Evolutionary conservation across 2,329 filamentous ascomycete genomes (phyloP).

Genomic region (Delphinella strobiligena): DNA sequence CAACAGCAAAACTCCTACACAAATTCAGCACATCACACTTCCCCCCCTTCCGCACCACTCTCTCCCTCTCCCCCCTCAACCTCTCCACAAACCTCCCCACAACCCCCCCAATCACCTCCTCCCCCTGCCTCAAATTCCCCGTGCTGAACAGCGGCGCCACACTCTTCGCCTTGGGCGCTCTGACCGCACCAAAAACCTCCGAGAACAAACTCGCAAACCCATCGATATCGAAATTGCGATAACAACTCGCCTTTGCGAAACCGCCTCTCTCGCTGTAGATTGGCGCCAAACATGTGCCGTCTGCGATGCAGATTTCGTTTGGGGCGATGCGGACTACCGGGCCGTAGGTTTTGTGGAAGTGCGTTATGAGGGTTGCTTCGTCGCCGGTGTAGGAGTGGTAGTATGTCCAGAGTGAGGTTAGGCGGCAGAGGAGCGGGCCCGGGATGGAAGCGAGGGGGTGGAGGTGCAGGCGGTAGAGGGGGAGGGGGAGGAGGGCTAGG

Average conservation of each 20-base stretch:
- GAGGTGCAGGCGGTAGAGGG: conserved; percentile 22
- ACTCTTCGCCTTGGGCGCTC: conserved; percentile 36
- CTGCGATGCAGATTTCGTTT: conserved; percentile 29
- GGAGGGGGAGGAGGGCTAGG: conserved; percentile 3
- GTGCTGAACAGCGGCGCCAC: conserved; percentile 39
- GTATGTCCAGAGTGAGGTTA: conserved; percentile 17
- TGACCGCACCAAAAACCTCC: conserved; percentile 27
- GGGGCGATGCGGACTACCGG: conserved; percentile 29
- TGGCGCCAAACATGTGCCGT: conserved; percentile 32
- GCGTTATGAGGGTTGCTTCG: conserved; percentile 14
- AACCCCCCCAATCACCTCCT: conserved; percentile 26
- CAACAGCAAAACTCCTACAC: conserved; percentile 38
- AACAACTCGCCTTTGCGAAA: conserved; percentile 40
- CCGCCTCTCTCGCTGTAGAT: conserved; percentile 43
- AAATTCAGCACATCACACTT: conserved; percentile 39
- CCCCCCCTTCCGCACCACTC: conserved; percentile 12
- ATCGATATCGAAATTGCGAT: conserved; percentile 46
- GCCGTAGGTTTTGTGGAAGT: conserved; percentile 23
- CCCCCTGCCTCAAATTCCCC: conserved; percentile 29
- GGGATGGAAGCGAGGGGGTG: conserved; percentile 22
- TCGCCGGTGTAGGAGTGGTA: conserved; percentile 20
- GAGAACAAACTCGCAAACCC: conserved; percentile 44
- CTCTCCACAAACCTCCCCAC: conserved; percentile 31
- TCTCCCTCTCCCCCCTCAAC: conserved; percentile 23
- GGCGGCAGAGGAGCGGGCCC: conserved; percentile 17